phyloP scores from a whole-genome alignment of 2,329 filamentous ascomycete species.

The Herpomyces periplanetae region DNA sequence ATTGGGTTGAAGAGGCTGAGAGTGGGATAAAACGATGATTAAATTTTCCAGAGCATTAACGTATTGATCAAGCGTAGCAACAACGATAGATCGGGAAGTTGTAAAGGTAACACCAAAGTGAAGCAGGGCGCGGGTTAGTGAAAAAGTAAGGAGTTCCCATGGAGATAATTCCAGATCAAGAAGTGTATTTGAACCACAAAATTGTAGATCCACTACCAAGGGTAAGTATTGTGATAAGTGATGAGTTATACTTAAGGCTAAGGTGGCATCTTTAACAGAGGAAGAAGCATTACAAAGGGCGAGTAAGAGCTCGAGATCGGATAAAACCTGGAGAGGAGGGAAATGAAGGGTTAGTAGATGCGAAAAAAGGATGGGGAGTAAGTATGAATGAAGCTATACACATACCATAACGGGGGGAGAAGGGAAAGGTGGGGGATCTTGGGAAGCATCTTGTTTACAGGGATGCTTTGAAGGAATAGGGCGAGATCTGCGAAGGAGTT shows the following conservation, averaged over 20 bases:
- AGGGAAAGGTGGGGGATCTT: too few species aligned
- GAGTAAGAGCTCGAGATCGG: slow-evolving; percentile 65
- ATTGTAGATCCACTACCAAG: slow-evolving; percentile 38
- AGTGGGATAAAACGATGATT: slow-evolving; percentile 9
- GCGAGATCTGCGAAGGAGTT: too few species aligned
- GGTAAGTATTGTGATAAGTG: slow-evolving; percentile 53
- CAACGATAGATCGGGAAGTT: slow-evolving; percentile 22
- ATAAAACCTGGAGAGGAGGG: slow-evolving; percentile 25
- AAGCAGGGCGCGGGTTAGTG: slow-evolving; percentile 43
- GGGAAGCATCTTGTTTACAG: too few species aligned
- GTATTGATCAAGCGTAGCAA: slow-evolving; percentile 26
- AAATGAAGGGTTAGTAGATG: too few species aligned
- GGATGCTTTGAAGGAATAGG: too few species aligned
- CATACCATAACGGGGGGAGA: too few species aligned
- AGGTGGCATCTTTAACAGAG: slow-evolving; percentile 23
- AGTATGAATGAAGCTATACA: too few species aligned
- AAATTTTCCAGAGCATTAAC: slow-evolving; percentile 23
- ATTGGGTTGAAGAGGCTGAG: background rate
- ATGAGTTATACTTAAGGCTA: slow-evolving; percentile 33
- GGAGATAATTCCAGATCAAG: slow-evolving; percentile 50
- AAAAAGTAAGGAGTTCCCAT: slow-evolving; percentile 41
- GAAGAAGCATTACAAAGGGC: slow-evolving; percentile 69
- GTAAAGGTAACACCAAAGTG: slow-evolving; percentile 32
- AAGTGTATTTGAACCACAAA: slow-evolving; percentile 42
- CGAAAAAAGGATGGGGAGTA: too few species aligned